Evolutionary conservation across 1,139 yeast genomes (phyloP).

Genomic region (Hemisphaericaspora lyxosophila): DNA sequence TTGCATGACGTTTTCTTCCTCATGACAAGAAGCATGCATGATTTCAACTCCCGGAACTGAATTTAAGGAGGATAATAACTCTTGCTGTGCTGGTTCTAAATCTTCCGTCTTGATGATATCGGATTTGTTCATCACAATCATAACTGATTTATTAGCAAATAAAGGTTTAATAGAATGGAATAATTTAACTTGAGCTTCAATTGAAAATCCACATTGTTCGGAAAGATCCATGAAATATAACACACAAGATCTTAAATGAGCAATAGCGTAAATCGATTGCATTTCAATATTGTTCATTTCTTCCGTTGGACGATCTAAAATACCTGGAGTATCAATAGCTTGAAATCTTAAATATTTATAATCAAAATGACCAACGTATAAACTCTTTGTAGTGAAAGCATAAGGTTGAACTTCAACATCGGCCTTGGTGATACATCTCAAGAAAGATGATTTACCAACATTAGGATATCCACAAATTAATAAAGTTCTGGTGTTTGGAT

Average conservation of each 20-base stretch:
- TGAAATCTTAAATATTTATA: conserved; percentile 96
- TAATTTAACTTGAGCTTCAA: conserved; percentile 95
- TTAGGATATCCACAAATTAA: conserved; percentile 98
- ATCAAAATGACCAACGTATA: conserved; percentile 96
- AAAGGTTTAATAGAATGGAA: conserved; percentile 96
- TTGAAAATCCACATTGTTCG: conserved; percentile 97
- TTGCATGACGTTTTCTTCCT: conserved; percentile 92
- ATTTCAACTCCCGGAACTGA: conserved; percentile 82
- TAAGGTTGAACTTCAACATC: conserved; percentile 99
- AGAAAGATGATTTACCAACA: conserved; percentile 96
- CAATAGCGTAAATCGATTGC: conserved; percentile 98
- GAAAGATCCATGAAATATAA: conserved; percentile 96
- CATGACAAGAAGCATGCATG: conserved; percentile 89
- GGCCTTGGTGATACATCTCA: conserved; percentile 91
- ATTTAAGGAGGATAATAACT: conserved; percentile 60
- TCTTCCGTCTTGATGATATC: conserved; percentile 88
- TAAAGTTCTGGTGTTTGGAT: conserved; percentile 96
- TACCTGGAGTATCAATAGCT: conserved; percentile 99
- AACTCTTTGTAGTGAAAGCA: conserved; percentile 94
- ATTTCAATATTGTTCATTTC: conserved; percentile 99
- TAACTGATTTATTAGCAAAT: conserved; percentile 93
- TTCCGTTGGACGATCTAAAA: conserved; percentile 96
- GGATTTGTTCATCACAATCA: conserved; percentile 93
- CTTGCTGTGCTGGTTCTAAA: conserved; percentile 73
- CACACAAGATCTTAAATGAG: conserved; percentile 94